phyloP scores from a whole-genome alignment of 495 filamentous ascomycete species.

The Baudoinia panamericana region DNA sequence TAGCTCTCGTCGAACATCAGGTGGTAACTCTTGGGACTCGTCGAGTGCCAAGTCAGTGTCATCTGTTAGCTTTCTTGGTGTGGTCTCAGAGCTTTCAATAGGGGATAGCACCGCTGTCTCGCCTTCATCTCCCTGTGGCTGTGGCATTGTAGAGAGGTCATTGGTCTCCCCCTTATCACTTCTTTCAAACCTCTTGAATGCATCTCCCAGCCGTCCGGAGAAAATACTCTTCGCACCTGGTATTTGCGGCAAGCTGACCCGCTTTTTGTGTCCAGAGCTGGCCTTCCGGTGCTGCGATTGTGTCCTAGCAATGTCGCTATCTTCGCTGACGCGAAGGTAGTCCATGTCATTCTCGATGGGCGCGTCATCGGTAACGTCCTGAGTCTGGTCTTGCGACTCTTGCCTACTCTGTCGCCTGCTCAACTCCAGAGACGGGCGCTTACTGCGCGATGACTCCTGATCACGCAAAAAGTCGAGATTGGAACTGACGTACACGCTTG shows the following conservation, averaged over 20 bases:
- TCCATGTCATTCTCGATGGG: constrained; percentile 65
- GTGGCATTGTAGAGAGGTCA: constrained; percentile 7
- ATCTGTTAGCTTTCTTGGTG: constrained; percentile 56
- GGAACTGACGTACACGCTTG: constrained; percentile 65
- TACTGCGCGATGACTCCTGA: constrained; percentile 31
- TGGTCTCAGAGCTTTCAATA: constrained; percentile 64
- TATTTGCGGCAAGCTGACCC: constrained; percentile 64
- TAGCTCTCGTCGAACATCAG: constrained; percentile 82
- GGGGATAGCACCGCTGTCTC: constrained; percentile 48
- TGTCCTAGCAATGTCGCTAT: constrained; percentile 14
- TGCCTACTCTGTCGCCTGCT: constrained; percentile 8
- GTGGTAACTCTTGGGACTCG: constrained; percentile 58
- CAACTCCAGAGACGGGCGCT: constrained; percentile 28
- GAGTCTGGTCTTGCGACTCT: background rate
- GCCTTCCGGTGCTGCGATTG: background rate
- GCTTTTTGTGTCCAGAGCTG: constrained; percentile 47
- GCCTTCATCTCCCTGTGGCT: constrained; percentile 32
- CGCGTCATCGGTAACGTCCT: constrained; percentile 34
- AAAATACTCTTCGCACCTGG: constrained; percentile 63
- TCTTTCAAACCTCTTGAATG: constrained; percentile 84
- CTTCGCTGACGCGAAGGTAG: constrained; percentile 71
- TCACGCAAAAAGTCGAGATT: constrained; percentile 65
- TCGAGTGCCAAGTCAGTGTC: constrained; percentile 34
- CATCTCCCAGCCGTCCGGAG: constrained; percentile 84
- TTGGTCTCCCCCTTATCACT: constrained; percentile 24